These are phyloP conservation scores for Colletotrichum cereale DNA, from an alignment of 2,329 filamentous ascomycete genomes.

Conservation along the genomic window DNA sequence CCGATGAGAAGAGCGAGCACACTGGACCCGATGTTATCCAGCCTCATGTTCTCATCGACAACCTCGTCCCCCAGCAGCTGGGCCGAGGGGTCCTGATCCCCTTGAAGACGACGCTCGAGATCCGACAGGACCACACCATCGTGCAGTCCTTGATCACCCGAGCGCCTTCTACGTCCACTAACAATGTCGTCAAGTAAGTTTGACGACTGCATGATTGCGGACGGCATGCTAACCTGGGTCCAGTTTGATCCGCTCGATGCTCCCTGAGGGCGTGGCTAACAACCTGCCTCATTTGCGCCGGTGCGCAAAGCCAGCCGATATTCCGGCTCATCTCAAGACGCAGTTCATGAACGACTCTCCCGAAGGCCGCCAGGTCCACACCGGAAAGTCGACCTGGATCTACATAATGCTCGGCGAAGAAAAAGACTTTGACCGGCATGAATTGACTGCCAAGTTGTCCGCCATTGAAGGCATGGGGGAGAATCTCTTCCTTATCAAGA, in stretches of 20 bases:
- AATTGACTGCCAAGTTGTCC: slow-evolving; percentile 63
- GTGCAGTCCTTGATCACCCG: slow-evolving; percentile 78
- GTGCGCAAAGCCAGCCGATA: slow-evolving; percentile 78
- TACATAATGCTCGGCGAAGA: slow-evolving; percentile 68
- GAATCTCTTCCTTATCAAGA: slow-evolving; percentile 68
- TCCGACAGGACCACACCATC: slow-evolving; percentile 68
- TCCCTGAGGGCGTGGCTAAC: slow-evolving; percentile 72
- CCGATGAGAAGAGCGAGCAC: slow-evolving; percentile 34
- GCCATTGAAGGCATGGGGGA: slow-evolving; percentile 64
- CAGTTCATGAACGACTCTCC: slow-evolving; percentile 71
- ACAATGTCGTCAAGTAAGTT: slow-evolving; percentile 78
- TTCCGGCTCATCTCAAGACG: slow-evolving; percentile 74
- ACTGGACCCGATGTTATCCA: slow-evolving; percentile 40
- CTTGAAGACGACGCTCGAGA: slow-evolving; percentile 74
- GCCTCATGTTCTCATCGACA: slow-evolving; percentile 50
- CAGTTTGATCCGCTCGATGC: slow-evolving; percentile 60
- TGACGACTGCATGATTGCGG: slow-evolving; percentile 17
- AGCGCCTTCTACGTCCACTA: slow-evolving; percentile 78
- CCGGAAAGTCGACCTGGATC: slow-evolving; percentile 70
- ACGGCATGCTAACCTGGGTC: slow-evolving; percentile 46
- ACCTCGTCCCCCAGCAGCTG: slow-evolving; percentile 51
- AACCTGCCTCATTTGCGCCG: slow-evolving; percentile 79
- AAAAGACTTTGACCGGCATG: slow-evolving; percentile 64
- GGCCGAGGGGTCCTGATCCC: slow-evolving; percentile 68
- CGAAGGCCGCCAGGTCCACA: slow-evolving; percentile 67